phyloP scores from a whole-genome alignment of 1,139 yeast species.

The Yamadazyma diddensiae region DNA sequence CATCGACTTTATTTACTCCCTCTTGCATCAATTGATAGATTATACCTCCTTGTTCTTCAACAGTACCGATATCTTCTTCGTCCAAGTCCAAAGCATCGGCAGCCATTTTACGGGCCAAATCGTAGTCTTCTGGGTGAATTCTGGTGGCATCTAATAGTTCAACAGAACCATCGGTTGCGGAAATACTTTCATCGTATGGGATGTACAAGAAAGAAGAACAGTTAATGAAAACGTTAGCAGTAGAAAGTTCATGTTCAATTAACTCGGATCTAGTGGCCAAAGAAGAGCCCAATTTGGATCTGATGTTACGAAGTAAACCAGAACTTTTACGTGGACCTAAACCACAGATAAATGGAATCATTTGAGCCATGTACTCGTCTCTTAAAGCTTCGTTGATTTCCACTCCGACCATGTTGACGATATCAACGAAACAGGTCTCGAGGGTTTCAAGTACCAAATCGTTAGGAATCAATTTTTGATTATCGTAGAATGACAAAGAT shows the following conservation, averaged over 20 bases:
- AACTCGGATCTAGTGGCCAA: constrained; percentile 71
- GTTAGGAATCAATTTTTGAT: constrained; percentile 67
- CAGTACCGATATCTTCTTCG: constrained; percentile 86
- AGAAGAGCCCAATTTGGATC: constrained; percentile 63
- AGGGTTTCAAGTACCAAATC: constrained; percentile 66
- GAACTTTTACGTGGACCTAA: constrained; percentile 94
- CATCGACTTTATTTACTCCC: constrained; percentile 83
- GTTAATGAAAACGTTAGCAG: constrained; percentile 81
- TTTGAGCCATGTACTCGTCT: constrained; percentile 65
- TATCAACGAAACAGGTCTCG: constrained; percentile 84
- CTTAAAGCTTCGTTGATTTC: constrained; percentile 89
- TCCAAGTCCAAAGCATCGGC: constrained; percentile 96
- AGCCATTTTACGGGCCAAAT: constrained; percentile 93
- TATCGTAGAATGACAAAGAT: constrained; percentile 69
- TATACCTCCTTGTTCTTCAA: constrained; percentile 78
- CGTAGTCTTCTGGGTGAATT: constrained; percentile 97
- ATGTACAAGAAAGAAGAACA: constrained; percentile 88
- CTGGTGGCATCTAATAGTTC: constrained; percentile 92
- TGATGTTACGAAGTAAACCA: constrained; percentile 79
- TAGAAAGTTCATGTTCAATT: constrained; percentile 74
- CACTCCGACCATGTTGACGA: constrained; percentile 86
- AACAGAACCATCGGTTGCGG: constrained; percentile 54
- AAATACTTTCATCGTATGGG: constrained; percentile 58
- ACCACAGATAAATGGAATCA: constrained; percentile 80
- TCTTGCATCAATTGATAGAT: constrained; percentile 78